phyloP scores from a whole-genome alignment of 2,329 filamentous ascomycete species.

The Cytospora leucostoma region DNA sequence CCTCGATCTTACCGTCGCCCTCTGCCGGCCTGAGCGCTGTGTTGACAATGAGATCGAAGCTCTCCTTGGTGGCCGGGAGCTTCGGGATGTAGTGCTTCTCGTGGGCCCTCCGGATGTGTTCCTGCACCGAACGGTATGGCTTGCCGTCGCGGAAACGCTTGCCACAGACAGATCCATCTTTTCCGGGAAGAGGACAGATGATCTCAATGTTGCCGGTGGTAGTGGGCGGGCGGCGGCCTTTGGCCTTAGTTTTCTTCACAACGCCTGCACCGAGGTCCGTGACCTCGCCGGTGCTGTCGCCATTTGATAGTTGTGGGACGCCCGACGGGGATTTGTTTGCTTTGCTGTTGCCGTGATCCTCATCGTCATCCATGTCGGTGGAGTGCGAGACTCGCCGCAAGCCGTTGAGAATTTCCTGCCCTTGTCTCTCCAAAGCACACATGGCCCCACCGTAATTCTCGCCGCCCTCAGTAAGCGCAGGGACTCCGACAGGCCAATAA shows the following conservation, averaged over 20 bases:
- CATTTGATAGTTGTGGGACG: slow-evolving; percentile 7
- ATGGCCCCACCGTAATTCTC: slow-evolving; percentile 4
- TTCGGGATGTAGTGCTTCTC: slow-evolving; percentile 97
- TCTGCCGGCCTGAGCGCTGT: slow-evolving; percentile 36
- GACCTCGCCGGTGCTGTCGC: slow-evolving; percentile 20
- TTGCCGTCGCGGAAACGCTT: slow-evolving; percentile 11
- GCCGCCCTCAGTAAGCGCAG: slow-evolving; percentile 10
- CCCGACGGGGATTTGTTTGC: slow-evolving; percentile 27
- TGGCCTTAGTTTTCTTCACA: slow-evolving; percentile 16
- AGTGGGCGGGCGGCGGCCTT: neutral
- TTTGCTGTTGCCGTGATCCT: slow-evolving; percentile 28
- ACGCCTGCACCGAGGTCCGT: neutral
- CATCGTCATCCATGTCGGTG: slow-evolving; percentile 10
- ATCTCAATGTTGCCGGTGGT: neutral
- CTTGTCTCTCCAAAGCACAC: slow-evolving; percentile 5
- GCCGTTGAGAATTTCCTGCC: slow-evolving; percentile 10
- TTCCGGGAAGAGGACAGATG: slow-evolving; percentile 2
- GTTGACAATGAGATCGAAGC: slow-evolving; percentile 94
- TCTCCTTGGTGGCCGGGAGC: slow-evolving; percentile 96
- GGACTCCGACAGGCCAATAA: slow-evolving; percentile 12
- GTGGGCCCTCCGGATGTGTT: slow-evolving; percentile 96
- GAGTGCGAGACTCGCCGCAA: slow-evolving; percentile 15
- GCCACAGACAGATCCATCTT: slow-evolving; percentile 9
- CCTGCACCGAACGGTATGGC: slow-evolving; percentile 92
- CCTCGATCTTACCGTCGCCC: slow-evolving; percentile 9